These are phyloP conservation scores for Bruguiera parviflora DNA, from an alignment of 345 rosid genomes.

Conservation along the genomic window DNA sequence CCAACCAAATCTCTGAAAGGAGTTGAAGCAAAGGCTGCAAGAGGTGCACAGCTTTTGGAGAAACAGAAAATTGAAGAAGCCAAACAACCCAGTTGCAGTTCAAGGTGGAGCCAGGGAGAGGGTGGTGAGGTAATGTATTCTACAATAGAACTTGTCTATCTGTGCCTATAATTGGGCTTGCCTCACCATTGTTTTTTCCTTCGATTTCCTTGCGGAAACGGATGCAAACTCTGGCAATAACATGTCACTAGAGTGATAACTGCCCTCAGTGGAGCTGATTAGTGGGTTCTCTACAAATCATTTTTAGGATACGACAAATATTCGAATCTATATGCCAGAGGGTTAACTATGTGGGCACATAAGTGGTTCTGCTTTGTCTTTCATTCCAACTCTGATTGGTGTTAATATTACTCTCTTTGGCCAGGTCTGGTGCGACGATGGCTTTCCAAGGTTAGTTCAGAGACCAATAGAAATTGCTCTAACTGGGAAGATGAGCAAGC, in stretches of 20 bases:
- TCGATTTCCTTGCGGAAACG: background rate
- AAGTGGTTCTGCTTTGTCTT: background rate
- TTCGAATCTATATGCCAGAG: background rate
- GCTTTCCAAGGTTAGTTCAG: conserved; percentile 82
- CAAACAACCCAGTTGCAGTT: conserved; percentile 79
- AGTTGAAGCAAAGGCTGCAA: conserved; percentile 85
- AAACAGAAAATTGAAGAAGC: conserved; percentile 91
- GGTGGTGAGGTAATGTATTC: conserved; percentile 70
- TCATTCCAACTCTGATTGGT: background rate
- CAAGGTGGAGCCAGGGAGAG: conserved; percentile 88
- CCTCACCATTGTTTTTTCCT: background rate
- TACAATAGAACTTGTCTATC: background rate
- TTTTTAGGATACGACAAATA: background rate
- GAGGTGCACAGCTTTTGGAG: conserved; percentile 90
- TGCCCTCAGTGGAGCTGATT: too few species aligned
- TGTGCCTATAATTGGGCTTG: background rate
- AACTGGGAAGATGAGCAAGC: conserved; percentile 85
- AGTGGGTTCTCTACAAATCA: background rate
- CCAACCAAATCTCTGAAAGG: conserved; percentile 87
- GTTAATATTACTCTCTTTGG: background rate
- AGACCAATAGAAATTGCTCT: conserved; percentile 88
- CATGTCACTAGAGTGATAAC: background rate
- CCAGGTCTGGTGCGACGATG: conserved; percentile 94
- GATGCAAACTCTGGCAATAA: background rate
- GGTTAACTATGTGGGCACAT: background rate